These are phyloP conservation scores for Cercis canadensis DNA, from an alignment of 306 rosid genomes.

Conservation along the genomic window DNA sequence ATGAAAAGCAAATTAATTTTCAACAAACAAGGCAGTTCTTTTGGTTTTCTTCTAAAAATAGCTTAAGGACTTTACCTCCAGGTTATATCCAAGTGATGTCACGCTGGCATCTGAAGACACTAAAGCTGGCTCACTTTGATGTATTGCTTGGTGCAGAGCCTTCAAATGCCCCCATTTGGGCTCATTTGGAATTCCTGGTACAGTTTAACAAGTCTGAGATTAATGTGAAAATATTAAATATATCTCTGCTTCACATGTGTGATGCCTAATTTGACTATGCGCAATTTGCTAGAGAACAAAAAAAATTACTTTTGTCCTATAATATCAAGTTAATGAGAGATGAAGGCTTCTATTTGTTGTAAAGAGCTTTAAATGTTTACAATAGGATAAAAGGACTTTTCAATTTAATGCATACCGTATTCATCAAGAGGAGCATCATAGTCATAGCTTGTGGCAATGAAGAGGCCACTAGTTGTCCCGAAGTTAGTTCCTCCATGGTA, in stretches of 20 bases:
- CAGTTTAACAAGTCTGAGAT: constrained; percentile 31
- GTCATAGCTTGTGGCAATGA: constrained; percentile 93
- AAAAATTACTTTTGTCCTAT: neutral
- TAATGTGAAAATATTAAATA: neutral
- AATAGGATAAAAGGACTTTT: constrained; percentile 12
- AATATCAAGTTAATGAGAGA: neutral
- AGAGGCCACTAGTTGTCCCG: constrained; percentile 89
- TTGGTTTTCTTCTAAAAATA: constrained; percentile 26
- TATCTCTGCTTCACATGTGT: constrained; percentile 14
- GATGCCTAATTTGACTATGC: constrained; percentile 24
- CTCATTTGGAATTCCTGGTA: constrained; percentile 71
- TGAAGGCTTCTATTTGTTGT: neutral
- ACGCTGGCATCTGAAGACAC: constrained; percentile 71
- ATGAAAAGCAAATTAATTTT: constrained; percentile 18
- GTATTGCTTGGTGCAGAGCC: constrained; percentile 85
- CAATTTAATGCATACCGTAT: constrained; percentile 61
- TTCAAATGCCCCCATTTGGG: constrained; percentile 98
- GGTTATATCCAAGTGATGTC: constrained; percentile 67
- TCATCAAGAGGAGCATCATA: constrained; percentile 94
- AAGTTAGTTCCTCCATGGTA: constrained; percentile 99
- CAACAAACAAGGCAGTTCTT: constrained; percentile 5
- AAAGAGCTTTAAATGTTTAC: constrained; percentile 1
- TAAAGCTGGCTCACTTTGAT: constrained; percentile 73
- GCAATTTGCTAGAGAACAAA: constrained; percentile 2
- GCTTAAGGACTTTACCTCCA: constrained; percentile 57